Conservation (phyloP, 805 yeast genomes). For the Groenewaldozyma salmanticensis region DNA sequence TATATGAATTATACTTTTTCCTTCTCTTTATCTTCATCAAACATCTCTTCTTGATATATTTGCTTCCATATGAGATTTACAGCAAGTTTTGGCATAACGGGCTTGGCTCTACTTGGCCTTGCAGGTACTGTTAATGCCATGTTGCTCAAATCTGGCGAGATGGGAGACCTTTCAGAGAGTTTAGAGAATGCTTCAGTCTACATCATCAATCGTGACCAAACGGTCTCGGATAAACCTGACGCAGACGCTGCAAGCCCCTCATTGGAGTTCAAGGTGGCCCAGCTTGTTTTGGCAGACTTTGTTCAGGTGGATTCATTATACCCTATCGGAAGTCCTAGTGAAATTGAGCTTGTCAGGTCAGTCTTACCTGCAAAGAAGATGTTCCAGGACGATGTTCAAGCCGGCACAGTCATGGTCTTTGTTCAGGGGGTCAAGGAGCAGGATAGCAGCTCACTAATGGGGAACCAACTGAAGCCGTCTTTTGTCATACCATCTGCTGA, state of each 20-base stretch:
- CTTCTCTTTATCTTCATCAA: no score
- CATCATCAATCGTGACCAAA: neutral
- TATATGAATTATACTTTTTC: no score
- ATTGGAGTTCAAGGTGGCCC: slow-evolving; percentile 10
- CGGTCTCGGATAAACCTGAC: no score
- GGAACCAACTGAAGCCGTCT: slow-evolving; percentile 8
- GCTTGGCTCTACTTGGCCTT: no score
- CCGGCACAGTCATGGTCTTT: slow-evolving; percentile 7
- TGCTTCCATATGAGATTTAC: no score
- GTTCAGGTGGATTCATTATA: slow-evolving; percentile 10
- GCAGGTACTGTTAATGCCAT: no score
- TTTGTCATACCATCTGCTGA: slow-evolving; percentile 8
- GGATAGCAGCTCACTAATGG: neutral
- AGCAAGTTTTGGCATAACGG: no score
- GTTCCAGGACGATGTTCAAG: neutral
- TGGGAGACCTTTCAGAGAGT: no score
- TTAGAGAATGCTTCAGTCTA: slow-evolving; percentile 3
- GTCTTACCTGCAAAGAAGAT: slow-evolving; percentile 7
- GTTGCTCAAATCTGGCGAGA: no score
- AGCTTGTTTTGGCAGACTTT: slow-evolving; percentile 16
- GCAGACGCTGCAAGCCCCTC: no score
- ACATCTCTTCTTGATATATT: no score
- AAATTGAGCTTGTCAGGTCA: slow-evolving; percentile 10
- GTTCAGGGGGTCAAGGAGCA: slow-evolving; percentile 8
- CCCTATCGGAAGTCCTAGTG: slow-evolving; percentile 4